Conservation (phyloP, 345 rosid species). For the Populus pruinosa region DNA sequence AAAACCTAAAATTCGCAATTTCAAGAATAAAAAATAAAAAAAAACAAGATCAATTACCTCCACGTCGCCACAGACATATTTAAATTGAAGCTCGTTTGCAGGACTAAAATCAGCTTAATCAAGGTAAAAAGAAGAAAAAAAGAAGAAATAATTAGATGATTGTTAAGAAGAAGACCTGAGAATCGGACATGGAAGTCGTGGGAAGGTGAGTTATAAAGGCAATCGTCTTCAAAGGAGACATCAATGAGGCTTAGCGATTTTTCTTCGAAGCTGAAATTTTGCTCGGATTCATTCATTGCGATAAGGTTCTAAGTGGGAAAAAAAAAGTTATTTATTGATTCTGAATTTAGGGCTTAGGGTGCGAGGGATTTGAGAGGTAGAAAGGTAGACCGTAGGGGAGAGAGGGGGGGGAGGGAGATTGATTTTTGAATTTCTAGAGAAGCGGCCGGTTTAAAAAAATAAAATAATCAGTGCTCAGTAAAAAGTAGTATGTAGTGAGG, state of each 20-base stretch:
- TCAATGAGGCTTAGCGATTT: constrained; percentile 68
- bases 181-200: constrained; percentile 21
- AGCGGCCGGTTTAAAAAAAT: neutral
- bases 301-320: constrained; percentile 10
- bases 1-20: neutral
- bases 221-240: constrained; percentile 78
- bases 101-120: neutral
- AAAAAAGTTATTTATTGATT: neutral
- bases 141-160: neutral
- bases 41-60: neutral
- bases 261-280: constrained; percentile 31
- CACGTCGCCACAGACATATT: neutral
- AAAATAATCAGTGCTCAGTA: neutral
- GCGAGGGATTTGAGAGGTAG: neutral
- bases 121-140: neutral
- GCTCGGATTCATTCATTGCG: constrained; percentile 52
- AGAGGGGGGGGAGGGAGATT: neutral
- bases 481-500: no score
- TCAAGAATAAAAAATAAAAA: no score
- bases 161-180: constrained; percentile 33
- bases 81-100: neutral
- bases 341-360: neutral
- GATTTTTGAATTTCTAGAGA: neutral
- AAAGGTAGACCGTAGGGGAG: neutral
- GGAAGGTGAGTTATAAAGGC: constrained; percentile 53